Conservation (phyloP, 129 eudicot species). For the Deinandra increscens region DNA sequence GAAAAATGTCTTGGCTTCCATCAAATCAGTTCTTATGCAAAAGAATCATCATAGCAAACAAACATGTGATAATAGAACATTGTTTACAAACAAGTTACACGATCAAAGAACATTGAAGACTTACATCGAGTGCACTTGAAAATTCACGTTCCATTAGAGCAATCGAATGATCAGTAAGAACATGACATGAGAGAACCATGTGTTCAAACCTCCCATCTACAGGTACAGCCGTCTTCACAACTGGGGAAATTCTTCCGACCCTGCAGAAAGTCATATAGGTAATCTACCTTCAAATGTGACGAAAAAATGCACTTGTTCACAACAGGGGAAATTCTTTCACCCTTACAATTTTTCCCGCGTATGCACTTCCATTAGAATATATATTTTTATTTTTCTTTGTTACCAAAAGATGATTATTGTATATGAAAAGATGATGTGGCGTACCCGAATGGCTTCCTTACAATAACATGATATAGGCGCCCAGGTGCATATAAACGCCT, state of each 20-base stretch:
- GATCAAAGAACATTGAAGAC: constrained; percentile 30
- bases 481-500: constrained; percentile 99
- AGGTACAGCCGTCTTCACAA: constrained; percentile 92
- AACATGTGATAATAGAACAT: neutral
- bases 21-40: neutral
- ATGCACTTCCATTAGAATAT: neutral
- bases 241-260: constrained; percentile 58
- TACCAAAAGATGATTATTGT: neutral
- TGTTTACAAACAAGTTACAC: neutral
- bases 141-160: constrained; percentile 78
- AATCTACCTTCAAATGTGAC: neutral
- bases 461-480: constrained; percentile 96
- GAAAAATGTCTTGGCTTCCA: neutral
- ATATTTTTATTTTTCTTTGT: neutral
- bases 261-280: constrained; percentile 37
- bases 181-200: constrained; percentile 80
- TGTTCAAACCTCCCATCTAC: constrained; percentile 98
- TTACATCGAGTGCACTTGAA: constrained; percentile 71
- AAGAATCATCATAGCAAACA: neutral
- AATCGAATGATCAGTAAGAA: constrained; percentile 77
- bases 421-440: constrained; percentile 13
- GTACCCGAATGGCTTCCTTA: constrained; percentile 91
- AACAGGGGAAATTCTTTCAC: too few relatives aligned
- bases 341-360: too few relatives aligned
- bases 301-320: too few relatives aligned